Base-by-base conservation (phyloP, 2,329 filamentous ascomycete genomes). In the Teratosphaeria nubilosa region DNA sequence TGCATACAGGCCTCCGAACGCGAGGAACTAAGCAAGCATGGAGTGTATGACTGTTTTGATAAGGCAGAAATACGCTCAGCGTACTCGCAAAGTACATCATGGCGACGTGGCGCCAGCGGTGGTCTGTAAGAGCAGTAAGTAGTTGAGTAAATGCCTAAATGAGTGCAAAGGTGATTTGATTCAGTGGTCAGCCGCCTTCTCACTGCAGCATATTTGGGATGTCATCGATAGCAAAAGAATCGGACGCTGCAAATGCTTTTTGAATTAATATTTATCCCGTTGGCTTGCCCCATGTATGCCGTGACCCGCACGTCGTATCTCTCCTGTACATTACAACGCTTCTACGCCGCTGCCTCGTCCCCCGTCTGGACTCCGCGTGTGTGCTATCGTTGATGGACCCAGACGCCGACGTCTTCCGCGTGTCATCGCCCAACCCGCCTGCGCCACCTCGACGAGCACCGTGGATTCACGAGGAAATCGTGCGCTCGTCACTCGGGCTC, bases 1-100 rank as follows among this genome's bases (percentile, higher is more conserved):
- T 37, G 64, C 66, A 13, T 68, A 67, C 59, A 56, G 60, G 24
- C 65, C 66, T 54, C 66, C 66, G 50, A 65, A 64, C 24, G 34
- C 34, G 13, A 58, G 59, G 52, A 59, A 59, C 53, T 63, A 60
- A 51, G 51, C 20, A 22, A 48, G 20, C 22, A 16, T 22, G 9
- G n/a, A n/a, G 30, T 30, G 13, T 32, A 20, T 27, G 30, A 53
- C 34, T 41, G 34, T 14, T 41, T 53, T 30, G 51, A 53, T n/a
- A 16, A 24, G 27, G 41, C 16, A 22, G 41, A 41, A 14, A 41
- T 37, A 48, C 20, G 41, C 41, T 20, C 20, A 22, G 20, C 20
- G n/a, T 48, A 20, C 20, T 48, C 16, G n/a, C 20, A 5, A 5
- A 22, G 41, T n/a, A 48, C n/a, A 24, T 48, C 41, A 48, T 48